Evolutionary conservation across 2,329 filamentous ascomycete species (phyloP).

Genomic region (Sclerotinia borealis): DNA sequence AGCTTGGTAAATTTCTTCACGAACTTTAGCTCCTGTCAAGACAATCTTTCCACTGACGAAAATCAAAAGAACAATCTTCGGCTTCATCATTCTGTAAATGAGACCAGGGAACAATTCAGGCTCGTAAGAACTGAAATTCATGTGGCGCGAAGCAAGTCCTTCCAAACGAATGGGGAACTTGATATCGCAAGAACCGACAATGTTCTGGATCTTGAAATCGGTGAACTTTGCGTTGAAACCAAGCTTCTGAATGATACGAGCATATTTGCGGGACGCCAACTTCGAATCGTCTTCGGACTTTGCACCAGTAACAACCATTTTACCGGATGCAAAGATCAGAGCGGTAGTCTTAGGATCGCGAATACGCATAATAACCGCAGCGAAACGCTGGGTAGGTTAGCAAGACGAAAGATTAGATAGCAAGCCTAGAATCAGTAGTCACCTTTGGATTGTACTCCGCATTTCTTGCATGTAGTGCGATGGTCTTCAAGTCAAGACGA

Average conservation of each 20-base stretch:
- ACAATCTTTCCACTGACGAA: conserved; percentile 99
- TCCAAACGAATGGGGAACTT: conserved; percentile 98
- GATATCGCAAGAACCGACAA: conserved; percentile 97
- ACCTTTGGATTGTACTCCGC: conserved; percentile 99
- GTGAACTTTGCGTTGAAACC: conserved; percentile 99
- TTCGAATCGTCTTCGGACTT: conserved; percentile 98
- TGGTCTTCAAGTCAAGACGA: conserved; percentile 96
- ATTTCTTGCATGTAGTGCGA: conserved; percentile 94
- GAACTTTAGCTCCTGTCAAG: conserved; percentile 92
- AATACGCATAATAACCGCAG: conserved; percentile 99
- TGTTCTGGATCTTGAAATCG: conserved; percentile 99
- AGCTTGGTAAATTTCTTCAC: conserved; percentile 95
- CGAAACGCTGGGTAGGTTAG: conserved; percentile 71
- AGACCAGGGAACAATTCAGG: conserved; percentile 97
- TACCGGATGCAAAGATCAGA: conserved; percentile 94
- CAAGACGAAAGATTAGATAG: conserved; percentile 38
- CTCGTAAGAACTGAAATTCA: conserved; percentile 99
- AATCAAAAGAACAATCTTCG: conserved; percentile 95
- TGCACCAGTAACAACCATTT: conserved; percentile 98
- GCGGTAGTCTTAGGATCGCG: conserved; percentile 98
- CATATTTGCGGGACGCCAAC: conserved; percentile 94
- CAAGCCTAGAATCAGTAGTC: conserved; percentile 43
- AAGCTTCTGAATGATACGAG: conserved; percentile 98
- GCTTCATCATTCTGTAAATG: conserved; percentile 99
- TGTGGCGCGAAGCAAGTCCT: conserved; percentile 91